Conservation (phyloP, 257 asterid genomes). For the Rauvolfia tetraphylla region DNA sequence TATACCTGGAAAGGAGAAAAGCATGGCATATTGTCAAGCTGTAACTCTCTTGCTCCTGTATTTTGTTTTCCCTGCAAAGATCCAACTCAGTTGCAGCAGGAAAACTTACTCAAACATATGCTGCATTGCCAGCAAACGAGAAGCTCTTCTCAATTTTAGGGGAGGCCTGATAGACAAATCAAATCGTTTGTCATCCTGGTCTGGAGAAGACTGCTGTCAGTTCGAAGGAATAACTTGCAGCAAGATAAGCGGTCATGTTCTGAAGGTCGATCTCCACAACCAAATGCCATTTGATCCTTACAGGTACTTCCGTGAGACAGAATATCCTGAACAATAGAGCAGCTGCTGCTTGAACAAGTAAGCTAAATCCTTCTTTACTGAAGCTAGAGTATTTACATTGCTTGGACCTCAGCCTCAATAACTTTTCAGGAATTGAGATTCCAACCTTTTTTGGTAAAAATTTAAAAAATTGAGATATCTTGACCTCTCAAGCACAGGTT, state of each 20-base stretch:
- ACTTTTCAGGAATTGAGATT: slow-evolving; percentile 16
- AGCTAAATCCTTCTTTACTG: slow-evolving; percentile 18
- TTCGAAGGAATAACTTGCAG: slow-evolving; percentile 16
- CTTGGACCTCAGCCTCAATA: slow-evolving; percentile 23
- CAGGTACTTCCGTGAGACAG: not conserved
- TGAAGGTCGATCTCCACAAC: slow-evolving; percentile 18
- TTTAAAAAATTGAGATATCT: slow-evolving; percentile 16
- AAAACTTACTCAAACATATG: not conserved
- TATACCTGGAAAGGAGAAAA: too few species aligned
- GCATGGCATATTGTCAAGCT: too few species aligned
- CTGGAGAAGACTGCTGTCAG: slow-evolving; percentile 13
- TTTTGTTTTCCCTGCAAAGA: too few species aligned
- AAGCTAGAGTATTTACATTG: slow-evolving; percentile 16
- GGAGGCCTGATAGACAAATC: slow-evolving; percentile 3
- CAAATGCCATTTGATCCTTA: not conserved
- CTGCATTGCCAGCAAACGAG: slow-evolving; percentile 2
- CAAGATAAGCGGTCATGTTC: slow-evolving; percentile 3
- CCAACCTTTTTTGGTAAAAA: slow-evolving; percentile 22
- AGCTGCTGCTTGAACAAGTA: slow-evolving; percentile 16
- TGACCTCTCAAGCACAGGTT: slow-evolving; percentile 19
- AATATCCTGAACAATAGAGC: not conserved
- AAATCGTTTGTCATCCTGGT: slow-evolving; percentile 15
- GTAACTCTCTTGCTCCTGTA: too few species aligned
- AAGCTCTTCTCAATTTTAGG: slow-evolving; percentile 10
- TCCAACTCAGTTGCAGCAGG: too few species aligned